phyloP scores from a whole-genome alignment of 805 yeast genomes.

The Candida takata region DNA sequence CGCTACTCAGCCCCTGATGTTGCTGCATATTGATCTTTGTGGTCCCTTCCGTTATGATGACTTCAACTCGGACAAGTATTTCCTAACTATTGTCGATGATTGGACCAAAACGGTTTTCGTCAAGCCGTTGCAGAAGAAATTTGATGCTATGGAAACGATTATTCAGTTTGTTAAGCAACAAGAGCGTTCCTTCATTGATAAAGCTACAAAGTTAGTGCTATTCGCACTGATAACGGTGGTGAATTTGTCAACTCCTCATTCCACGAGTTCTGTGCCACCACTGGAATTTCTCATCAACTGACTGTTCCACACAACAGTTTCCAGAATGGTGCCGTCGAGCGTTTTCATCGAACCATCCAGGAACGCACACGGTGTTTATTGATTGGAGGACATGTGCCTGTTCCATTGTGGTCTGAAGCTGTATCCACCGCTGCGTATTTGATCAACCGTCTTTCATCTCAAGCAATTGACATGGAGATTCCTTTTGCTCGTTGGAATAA shows the following conservation, averaged over 20 bases:
- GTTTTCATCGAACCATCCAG: slow-evolving; percentile 1
- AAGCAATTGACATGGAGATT: not conserved
- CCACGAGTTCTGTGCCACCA: not conserved
- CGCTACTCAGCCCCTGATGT: not conserved
- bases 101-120: not conserved
- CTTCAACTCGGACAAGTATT: not conserved
- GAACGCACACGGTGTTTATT: not conserved
- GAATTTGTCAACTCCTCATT: not conserved
- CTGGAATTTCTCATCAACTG: slow-evolving; percentile 1
- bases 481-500: not conserved
- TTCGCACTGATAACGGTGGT: slow-evolving; percentile 5
- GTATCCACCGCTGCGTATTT: not conserved
- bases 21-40: not conserved
- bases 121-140: not conserved
- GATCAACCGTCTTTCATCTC: not conserved
- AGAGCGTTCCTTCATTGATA: not conserved
- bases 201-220: not conserved
- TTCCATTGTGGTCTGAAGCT: not conserved
- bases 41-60: not conserved
- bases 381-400: not conserved
- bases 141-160: not conserved
- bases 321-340: slow-evolving; percentile 1
- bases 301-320: slow-evolving; percentile 1
- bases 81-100: not conserved
- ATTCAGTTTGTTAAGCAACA: not conserved